These are phyloP conservation scores for Calocybe indica DNA, from an alignment of 768 basidiomycete genomes.

Conservation along the genomic window DNA sequence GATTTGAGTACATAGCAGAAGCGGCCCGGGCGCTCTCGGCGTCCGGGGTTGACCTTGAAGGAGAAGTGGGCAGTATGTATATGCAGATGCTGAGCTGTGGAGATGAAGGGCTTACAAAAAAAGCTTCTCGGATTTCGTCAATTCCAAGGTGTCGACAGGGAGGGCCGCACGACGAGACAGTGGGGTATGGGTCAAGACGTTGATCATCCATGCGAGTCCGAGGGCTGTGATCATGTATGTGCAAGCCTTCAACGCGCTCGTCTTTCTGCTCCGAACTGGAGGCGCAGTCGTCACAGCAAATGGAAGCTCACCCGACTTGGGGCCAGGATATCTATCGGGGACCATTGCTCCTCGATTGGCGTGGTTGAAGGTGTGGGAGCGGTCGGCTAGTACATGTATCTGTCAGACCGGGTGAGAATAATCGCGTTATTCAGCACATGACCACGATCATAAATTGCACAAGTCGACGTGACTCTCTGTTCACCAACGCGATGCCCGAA, in stretches of 20 bases:
- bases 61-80: neutral
- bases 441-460: too few species aligned
- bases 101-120: conserved; percentile 13
- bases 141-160: conserved; percentile 4
- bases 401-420: too few species aligned
- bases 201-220: neutral
- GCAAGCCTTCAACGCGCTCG: too few species aligned
- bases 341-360: too few species aligned
- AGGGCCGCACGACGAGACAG: conserved; percentile 1
- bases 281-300: too few species aligned
- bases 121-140: conserved; percentile 12
- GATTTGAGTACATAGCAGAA: conserved; percentile 54
- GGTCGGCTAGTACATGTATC: too few species aligned
- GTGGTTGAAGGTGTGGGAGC: too few species aligned
- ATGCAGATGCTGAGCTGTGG: neutral
- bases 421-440: too few species aligned
- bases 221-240: too few species aligned
- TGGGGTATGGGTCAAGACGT: neutral
- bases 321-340: too few species aligned
- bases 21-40: conserved; percentile 50
- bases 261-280: too few species aligned
- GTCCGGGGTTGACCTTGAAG: conserved; percentile 46
- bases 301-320: too few species aligned
- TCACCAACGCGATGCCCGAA: conserved; percentile 30
- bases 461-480: neutral